Evolutionary conservation across 805 yeast species (phyloP), one percentile per base, ranked within the genome.

Genomic region (Candida maltosa): DNA sequence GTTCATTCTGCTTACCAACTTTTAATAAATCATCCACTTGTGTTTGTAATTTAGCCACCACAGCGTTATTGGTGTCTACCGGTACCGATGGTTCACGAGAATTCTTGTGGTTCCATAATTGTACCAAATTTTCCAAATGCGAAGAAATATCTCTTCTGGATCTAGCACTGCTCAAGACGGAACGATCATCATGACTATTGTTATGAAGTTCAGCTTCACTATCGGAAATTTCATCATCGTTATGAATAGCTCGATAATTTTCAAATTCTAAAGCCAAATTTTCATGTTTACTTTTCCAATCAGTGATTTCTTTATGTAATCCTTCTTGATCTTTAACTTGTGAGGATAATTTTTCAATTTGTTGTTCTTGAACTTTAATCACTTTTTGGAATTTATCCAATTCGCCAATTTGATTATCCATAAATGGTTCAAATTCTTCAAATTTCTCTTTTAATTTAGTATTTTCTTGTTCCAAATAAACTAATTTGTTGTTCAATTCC

Each of bases 1-100:
- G 54, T 26, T 65, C 67, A 21, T 65, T 62, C 15, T 60, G 65
- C 42, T 75, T 67, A 39, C 75, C 70, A 15, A 75, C 70, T 11
- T 47, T 44, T 42, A 80, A 48, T 38, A 81, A 58, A 16, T 76
- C 76, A 41, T 78, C 80, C 34, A 82, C 62, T 46, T 80, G 84
- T 15, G 57, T 46, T 37, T 78, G 83, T 35, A 82, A 57, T 41
- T 64, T 65, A 16, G 49, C 34, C 8, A 70, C 65, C 35, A 68
- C 53, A 4, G 47, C 49, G 29, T 39, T 38, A 29, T 53, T 44
- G 5, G 38, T 47, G 21, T 37, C 38, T 17, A 35, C 45, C 1
- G 39, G 38, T 17, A 28, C 21, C 8, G 40, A 12, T 21, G 26
- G 34, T 6, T 42, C 42, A 14, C 39, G 33, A 1, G 41, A 33